Evolutionary conservation across 805 yeast species (phyloP).

Genomic region (Ogataea pilisensis): DNA sequence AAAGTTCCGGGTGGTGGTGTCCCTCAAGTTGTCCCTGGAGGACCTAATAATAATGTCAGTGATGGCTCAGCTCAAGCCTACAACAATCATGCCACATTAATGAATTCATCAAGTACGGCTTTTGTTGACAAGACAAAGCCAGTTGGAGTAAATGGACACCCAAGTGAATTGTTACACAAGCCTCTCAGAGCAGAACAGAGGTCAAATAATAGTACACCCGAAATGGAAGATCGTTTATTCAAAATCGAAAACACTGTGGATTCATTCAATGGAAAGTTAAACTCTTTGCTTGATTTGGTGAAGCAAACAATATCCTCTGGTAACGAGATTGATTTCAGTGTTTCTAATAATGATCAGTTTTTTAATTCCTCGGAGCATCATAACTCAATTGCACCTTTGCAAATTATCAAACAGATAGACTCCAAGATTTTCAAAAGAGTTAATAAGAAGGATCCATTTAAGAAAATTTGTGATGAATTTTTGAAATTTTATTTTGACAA

Average conservation of each 20-base stretch:
- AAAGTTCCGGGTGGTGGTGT: no score
- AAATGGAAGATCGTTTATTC: conserved; percentile 9
- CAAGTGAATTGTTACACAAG: not conserved
- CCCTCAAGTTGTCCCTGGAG: not conserved
- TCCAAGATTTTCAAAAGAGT: conserved; percentile 23
- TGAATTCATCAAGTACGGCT: not conserved
- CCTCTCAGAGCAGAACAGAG: not conserved
- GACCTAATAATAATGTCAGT: not conserved
- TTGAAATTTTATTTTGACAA: conserved; percentile 42
- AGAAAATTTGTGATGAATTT: conserved; percentile 39
- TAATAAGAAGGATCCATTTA: conserved; percentile 29
- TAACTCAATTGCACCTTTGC: conserved; percentile 28
- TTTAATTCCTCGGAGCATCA: conserved; percentile 5
- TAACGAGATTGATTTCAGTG: conserved; percentile 10
- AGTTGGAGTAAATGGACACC: not conserved
- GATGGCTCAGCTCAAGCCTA: no score
- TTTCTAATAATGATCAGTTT: conserved; percentile 10
- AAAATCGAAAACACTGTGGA: conserved; percentile 15
- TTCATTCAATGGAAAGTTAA: conserved; percentile 14
- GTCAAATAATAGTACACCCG: not conserved
- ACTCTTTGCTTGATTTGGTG: conserved; percentile 13
- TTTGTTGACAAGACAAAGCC: not conserved
- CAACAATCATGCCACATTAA: no score
- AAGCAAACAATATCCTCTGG: conserved; percentile 13
- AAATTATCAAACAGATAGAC: conserved; percentile 28